phyloP scores from a whole-genome alignment of 202 grass and related monocot species.

The Zizania palustris region DNA sequence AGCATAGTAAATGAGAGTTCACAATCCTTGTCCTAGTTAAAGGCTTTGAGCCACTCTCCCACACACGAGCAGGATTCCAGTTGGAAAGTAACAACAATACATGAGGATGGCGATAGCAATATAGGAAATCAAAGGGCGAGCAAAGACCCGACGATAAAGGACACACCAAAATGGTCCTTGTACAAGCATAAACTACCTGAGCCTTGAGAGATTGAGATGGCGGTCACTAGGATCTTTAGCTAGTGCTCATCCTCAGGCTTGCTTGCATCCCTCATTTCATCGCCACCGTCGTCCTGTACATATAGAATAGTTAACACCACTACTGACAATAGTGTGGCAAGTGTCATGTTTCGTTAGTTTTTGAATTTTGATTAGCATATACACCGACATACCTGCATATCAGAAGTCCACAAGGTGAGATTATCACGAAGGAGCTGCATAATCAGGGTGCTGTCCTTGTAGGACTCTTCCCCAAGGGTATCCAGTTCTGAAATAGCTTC shows the following conservation, averaged over 20 bases:
- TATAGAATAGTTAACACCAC: constrained; percentile 31
- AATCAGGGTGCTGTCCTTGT: constrained; percentile 87
- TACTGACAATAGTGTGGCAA: neutral
- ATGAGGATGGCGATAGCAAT: constrained; percentile 34
- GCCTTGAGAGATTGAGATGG: constrained; percentile 24
- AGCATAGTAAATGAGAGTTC: constrained; percentile 46
- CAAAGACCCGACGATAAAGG: constrained; percentile 46
- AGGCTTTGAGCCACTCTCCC: constrained; percentile 40
- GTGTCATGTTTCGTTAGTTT: neutral
- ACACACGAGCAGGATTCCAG: constrained; percentile 57
- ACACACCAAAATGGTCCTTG: constrained; percentile 56
- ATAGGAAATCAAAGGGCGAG: constrained; percentile 50
- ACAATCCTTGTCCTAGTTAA: constrained; percentile 53
- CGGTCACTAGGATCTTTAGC: constrained; percentile 38
- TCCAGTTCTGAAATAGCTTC: constrained; percentile 75
- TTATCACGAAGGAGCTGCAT: constrained; percentile 90
- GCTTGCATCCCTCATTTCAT: constrained; percentile 85
- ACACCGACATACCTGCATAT: constrained; percentile 75
- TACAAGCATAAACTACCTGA: constrained; percentile 50
- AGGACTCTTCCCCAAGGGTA: constrained; percentile 78
- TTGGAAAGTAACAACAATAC: constrained; percentile 56
- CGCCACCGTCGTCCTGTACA: constrained; percentile 79
- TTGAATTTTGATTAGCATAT: neutral
- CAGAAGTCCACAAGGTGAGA: constrained; percentile 85
- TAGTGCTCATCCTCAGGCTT: constrained; percentile 78